Evolutionary conservation across 139 green algal genomes (phyloP).

Genomic region (Penium margaritaceum): DNA sequence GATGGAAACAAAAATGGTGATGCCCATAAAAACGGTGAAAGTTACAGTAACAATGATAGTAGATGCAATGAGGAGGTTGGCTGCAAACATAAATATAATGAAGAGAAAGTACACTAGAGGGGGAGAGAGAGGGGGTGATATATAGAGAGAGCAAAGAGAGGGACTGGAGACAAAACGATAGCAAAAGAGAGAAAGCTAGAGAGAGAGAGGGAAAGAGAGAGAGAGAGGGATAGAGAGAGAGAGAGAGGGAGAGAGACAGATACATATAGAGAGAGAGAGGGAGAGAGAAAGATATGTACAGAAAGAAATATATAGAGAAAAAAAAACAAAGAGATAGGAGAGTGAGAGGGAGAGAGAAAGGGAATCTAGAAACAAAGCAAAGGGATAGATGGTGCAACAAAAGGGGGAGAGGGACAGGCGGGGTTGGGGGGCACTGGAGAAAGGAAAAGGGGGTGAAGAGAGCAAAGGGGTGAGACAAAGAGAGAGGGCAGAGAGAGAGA

Average conservation of each 20-base stretch:
- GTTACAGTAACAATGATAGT: too few species aligned
- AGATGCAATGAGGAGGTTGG: too few species aligned
- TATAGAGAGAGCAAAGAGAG: neutral
- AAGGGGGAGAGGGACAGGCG: too few species aligned
- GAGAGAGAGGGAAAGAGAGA: neutral
- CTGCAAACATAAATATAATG: too few species aligned
- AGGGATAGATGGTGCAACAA: too few species aligned
- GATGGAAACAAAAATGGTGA: too few species aligned
- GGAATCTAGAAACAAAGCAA: too few species aligned
- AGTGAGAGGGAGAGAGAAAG: neutral
- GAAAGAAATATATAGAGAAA: neutral
- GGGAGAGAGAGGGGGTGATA: neutral
- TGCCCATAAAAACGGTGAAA: too few species aligned
- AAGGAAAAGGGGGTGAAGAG: too few species aligned
- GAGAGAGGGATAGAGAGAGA: neutral
- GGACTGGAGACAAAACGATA: neutral
- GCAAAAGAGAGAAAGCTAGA: neutral
- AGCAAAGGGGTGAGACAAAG: too few species aligned
- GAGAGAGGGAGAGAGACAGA: neutral
- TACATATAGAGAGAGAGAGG: constrained; percentile 6
- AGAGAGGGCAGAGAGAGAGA: too few species aligned
- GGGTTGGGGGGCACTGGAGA: too few species aligned
- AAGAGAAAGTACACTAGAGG: neutral
- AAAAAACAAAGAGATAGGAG: neutral
- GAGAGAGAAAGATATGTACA: constrained; percentile 5